Evolutionary conservation across 2,329 filamentous ascomycete genomes (phyloP).

Genomic region (Xylogone sp.): DNA sequence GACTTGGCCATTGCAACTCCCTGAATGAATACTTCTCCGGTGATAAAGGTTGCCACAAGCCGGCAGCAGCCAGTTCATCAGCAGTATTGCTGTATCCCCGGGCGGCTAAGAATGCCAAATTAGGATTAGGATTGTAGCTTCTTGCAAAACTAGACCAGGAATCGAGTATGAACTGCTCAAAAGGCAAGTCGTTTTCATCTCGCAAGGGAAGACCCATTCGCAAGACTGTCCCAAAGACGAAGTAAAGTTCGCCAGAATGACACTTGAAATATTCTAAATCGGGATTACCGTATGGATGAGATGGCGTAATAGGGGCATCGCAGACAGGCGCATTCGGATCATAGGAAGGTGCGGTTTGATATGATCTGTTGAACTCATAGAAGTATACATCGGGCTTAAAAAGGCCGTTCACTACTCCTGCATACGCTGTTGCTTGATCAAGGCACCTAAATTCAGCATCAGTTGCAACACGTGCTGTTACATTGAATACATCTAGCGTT

Average conservation of each 20-base stretch:
- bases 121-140: slow-evolving; percentile 18
- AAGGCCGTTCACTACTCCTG: slow-evolving; percentile 19
- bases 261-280: slow-evolving; percentile 32
- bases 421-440: slow-evolving; percentile 24
- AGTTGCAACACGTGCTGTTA: slow-evolving; percentile 26
- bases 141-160: slow-evolving; percentile 25
- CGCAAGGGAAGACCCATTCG: slow-evolving; percentile 21
- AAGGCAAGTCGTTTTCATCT: slow-evolving; percentile 26
- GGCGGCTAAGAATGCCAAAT: slow-evolving; percentile 16
- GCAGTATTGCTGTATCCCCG: slow-evolving; percentile 19
- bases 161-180: slow-evolving; percentile 20
- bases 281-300: slow-evolving; percentile 26
- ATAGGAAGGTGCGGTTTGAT: slow-evolving; percentile 18
- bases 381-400: slow-evolving; percentile 29
- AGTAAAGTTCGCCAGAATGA: slow-evolving; percentile 29
- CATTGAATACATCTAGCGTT: slow-evolving; percentile 25
- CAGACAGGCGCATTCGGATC: slow-evolving; percentile 20
- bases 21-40: slow-evolving; percentile 9
- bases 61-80: slow-evolving; percentile 14
- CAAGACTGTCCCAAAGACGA: slow-evolving; percentile 26
- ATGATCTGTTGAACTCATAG: slow-evolving; percentile 30
- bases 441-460: slow-evolving; percentile 25
- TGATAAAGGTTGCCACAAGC: slow-evolving; percentile 15
- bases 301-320: slow-evolving; percentile 16
- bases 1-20: slow-evolving; percentile 17